Evolutionary conservation across 805 yeast species (phyloP).

Genomic region (Zygotorulaspora florentina): DNA sequence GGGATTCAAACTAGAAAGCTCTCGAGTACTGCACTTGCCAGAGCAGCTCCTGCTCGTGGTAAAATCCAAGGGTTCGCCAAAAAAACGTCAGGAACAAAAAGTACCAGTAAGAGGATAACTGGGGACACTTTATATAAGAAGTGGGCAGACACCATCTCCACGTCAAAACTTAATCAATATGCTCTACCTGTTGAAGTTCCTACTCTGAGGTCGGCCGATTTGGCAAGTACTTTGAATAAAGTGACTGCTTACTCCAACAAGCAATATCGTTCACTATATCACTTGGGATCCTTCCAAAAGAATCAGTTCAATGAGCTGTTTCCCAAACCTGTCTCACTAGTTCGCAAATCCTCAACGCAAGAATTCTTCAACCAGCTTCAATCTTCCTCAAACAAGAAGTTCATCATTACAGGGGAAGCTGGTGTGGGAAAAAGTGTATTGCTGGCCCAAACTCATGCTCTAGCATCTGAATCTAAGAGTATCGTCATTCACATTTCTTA

Average conservation of each 20-base stretch:
- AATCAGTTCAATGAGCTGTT: constrained; percentile 67
- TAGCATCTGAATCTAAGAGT: constrained; percentile 44
- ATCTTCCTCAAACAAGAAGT: constrained; percentile 43
- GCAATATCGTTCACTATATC: constrained; percentile 42
- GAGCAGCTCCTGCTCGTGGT: constrained; percentile 26
- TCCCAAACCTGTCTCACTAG: constrained; percentile 53
- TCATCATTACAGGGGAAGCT: constrained; percentile 58
- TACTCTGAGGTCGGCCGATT: constrained; percentile 17
- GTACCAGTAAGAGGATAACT: constrained; percentile 26
- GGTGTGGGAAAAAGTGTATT: constrained; percentile 80
- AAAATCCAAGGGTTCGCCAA: constrained; percentile 33
- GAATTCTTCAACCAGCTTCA: constrained; percentile 40
- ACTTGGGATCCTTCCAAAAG: constrained; percentile 61
- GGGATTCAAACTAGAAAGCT: constrained; percentile 19
- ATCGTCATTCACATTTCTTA: constrained; percentile 62
- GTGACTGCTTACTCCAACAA: constrained; percentile 41
- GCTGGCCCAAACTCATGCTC: constrained; percentile 50
- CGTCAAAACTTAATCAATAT: constrained; percentile 29
- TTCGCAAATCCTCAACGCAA: constrained; percentile 46
- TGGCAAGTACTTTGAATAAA: constrained; percentile 21
- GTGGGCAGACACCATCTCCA: constrained; percentile 33
- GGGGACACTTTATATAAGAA: constrained; percentile 33
- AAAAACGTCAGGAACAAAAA: constrained; percentile 17
- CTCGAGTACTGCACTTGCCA: constrained; percentile 11
- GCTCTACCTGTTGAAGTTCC: constrained; percentile 27